Evolutionary conservation across 306 rosid genomes (phyloP).

Genomic region (Begonia peltatifolia): DNA sequence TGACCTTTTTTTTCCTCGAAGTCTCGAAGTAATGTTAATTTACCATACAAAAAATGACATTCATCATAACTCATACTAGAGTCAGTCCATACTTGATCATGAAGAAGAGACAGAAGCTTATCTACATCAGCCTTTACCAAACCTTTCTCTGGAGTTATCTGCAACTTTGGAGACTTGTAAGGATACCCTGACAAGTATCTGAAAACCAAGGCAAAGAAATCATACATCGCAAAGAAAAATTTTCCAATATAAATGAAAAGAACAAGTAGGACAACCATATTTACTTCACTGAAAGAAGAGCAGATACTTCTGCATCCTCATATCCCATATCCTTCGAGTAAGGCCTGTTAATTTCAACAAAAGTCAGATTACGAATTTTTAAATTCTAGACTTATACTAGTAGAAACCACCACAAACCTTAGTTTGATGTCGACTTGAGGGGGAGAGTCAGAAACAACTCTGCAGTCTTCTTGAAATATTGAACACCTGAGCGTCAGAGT

Average conservation of each 20-base stretch:
- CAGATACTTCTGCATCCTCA: constrained; percentile 73
- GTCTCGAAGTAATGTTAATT: too few relatives aligned
- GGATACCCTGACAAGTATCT: constrained; percentile 94
- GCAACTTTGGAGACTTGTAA: constrained; percentile 82
- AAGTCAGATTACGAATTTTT: too few relatives aligned
- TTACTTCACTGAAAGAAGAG: constrained; percentile 59
- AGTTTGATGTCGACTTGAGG: constrained; percentile 52
- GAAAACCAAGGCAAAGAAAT: constrained; percentile 5
- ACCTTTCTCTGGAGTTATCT: constrained; percentile 62
- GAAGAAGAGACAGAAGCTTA: constrained; percentile 57
- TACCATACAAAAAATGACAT: too few relatives aligned
- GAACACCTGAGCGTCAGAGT: constrained; percentile 34
- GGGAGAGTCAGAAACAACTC: constrained; percentile 36
- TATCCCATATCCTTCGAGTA: constrained; percentile 87
- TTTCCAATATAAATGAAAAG: background rate
- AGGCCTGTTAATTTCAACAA: constrained; percentile 33
- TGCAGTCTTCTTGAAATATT: constrained; percentile 79
- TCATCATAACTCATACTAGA: background rate
- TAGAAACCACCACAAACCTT: constrained; percentile 25
- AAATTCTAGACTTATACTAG: too few relatives aligned
- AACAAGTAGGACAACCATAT: constrained; percentile 11
- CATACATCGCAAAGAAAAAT: constrained; percentile 7
- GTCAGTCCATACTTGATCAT: constrained; percentile 49
- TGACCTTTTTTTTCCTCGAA: too few relatives aligned
- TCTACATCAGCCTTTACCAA: constrained; percentile 44